Conservation (phyloP, 345 rosid genomes). For the Linum usitatissimum region DNA sequence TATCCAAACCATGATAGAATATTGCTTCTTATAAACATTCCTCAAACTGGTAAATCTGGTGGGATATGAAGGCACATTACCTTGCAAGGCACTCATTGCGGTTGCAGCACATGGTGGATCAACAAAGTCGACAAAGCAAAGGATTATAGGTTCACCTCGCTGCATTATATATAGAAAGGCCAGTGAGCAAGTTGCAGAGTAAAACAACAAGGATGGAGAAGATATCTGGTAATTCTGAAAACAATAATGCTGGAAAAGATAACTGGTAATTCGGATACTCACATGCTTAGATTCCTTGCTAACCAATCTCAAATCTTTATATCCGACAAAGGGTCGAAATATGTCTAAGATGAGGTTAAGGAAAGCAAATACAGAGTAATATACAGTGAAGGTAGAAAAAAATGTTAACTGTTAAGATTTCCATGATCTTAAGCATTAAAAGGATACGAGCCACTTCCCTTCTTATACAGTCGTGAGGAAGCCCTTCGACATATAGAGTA, state of each 20-base stretch:
- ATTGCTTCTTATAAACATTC: too few species aligned
- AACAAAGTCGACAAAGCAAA: slow-evolving; percentile 79
- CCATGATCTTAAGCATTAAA: slow-evolving; percentile 2
- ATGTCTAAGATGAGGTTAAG: slow-evolving; percentile 48
- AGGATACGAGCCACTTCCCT: slow-evolving; percentile 95
- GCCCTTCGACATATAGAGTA: slow-evolving; percentile 77
- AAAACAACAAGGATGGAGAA: background rate
- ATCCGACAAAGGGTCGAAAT: slow-evolving; percentile 78
- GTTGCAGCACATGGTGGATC: slow-evolving; percentile 87
- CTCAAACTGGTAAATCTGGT: too few species aligned
- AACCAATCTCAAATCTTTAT: slow-evolving; percentile 71
- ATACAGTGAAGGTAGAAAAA: background rate
- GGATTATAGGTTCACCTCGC: slow-evolving; percentile 77
- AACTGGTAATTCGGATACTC: slow-evolving; percentile 13
- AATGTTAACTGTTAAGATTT: background rate
- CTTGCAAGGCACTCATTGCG: slow-evolving; percentile 85
- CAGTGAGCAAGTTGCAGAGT: background rate
- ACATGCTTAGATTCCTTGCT: slow-evolving; percentile 66
- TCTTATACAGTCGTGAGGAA: slow-evolving; percentile 60
- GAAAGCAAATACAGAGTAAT: slow-evolving; percentile 13
- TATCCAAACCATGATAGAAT: background rate
- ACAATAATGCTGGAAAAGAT: background rate
- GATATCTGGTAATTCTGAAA: background rate
- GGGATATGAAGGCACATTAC: slow-evolving; percentile 21
- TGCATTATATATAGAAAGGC: slow-evolving; percentile 24